Percentiles rank a stretch among this genome's conserved stretches.
phyloP scores from a whole-genome alignment of 768 basidiomycete genomes.

The Tulasnella sp. region DNA sequence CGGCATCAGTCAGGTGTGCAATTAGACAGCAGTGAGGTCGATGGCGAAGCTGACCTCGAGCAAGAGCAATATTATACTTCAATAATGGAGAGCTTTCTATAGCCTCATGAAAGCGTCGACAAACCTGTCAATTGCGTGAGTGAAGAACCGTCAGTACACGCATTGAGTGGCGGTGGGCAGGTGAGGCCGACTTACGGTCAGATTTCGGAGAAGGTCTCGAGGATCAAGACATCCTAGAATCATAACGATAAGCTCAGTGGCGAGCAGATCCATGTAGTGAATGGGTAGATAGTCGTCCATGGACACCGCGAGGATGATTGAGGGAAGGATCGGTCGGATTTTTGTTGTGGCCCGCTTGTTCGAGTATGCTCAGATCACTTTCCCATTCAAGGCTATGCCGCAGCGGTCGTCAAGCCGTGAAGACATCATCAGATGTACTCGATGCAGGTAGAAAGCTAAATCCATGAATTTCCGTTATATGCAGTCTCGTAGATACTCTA shows the following conservation, averaged over 20 bases:
- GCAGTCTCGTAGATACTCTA: neutral
- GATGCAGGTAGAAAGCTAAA: neutral
- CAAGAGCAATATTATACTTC: slow-evolving; percentile 22
- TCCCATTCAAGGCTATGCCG: slow-evolving; percentile 1
- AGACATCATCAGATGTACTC: neutral
- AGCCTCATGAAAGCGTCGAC: neutral
- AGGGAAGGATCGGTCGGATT: slow-evolving; percentile 6
- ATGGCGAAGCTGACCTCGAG: slow-evolving; percentile 10
- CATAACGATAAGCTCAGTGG: slow-evolving; percentile 21
- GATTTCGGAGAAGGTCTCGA: slow-evolving; percentile 5
- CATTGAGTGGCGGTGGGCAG: neutral
- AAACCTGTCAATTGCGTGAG: neutral
- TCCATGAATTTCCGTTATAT: neutral
- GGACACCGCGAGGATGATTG: neutral
- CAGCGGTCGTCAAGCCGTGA: neutral
- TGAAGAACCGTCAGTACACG: neutral
- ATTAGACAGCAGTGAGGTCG: neutral
- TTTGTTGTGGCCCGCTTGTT: slow-evolving; percentile 10
- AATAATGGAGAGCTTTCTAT: slow-evolving; percentile 18
- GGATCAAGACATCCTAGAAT: slow-evolving; percentile 3
- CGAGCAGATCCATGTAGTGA: slow-evolving; percentile 15
- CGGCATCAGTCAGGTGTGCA: slow-evolving; percentile 15
- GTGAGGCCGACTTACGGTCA: slow-evolving; percentile 6
- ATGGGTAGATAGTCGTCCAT: slow-evolving; percentile 13
- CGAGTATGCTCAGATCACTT: neutral